Evolutionary conservation across 129 eudicot genomes (phyloP).

Genomic region (Artemisia argyi): DNA sequence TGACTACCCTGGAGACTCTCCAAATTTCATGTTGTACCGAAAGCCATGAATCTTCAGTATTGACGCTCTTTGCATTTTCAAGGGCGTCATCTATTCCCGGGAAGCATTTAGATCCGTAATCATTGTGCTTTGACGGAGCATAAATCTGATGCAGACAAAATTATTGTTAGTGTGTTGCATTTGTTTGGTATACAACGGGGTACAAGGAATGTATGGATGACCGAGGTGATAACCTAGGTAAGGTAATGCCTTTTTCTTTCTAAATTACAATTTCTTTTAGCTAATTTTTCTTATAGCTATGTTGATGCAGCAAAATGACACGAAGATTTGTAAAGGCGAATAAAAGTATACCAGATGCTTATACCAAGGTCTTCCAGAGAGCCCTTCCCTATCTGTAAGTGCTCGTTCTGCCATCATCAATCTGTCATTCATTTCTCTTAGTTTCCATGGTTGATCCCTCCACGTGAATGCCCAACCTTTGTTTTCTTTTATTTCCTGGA

Average conservation of each 20-base stretch:
- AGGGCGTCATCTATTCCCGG: conserved; percentile 80
- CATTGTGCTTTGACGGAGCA: conserved; percentile 80
- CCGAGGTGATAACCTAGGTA: not conserved
- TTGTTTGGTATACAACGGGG: conserved; percentile 1
- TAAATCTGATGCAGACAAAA: conserved; percentile 52
- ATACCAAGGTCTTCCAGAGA: conserved; percentile 74
- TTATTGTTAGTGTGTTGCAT: conserved; percentile 4
- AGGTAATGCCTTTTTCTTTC: not conserved
- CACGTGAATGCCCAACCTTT: conserved; percentile 48
- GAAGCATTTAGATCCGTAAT: conserved; percentile 77
- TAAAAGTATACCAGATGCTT: conserved; percentile 72
- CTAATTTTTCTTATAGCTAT: not conserved
- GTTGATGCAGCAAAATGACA: not conserved
- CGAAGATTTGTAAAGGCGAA: not conserved
- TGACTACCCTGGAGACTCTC: conserved; percentile 82
- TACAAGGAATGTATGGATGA: not conserved
- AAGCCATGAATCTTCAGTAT: conserved; percentile 64
- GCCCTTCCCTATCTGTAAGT: conserved; percentile 82
- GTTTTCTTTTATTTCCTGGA: conserved; percentile 48
- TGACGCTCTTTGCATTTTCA: conserved; percentile 52
- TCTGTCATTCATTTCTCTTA: conserved; percentile 73
- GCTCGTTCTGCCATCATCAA: conserved; percentile 92
- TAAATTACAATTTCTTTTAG: not conserved
- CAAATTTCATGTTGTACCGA: conserved; percentile 81
- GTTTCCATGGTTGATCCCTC: conserved; percentile 44